Percentiles rank a stretch among this genome's conserved stretches.
Conservation (phyloP, 2,329 filamentous ascomycete genomes). For the Pseudogymnoascus sp. region DNA sequence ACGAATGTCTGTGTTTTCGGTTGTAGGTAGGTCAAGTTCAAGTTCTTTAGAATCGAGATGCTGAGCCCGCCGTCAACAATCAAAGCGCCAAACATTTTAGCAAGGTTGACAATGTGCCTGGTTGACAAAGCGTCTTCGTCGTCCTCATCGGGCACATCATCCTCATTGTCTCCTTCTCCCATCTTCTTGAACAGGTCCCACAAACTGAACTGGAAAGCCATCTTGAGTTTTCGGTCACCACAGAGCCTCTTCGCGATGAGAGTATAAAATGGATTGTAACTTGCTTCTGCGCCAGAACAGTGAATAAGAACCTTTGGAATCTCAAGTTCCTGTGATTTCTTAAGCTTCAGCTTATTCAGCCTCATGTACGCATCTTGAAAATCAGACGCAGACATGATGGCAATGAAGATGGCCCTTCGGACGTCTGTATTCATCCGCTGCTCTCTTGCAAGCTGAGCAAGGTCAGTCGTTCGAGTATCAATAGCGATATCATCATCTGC, state of each 20-base stretch:
- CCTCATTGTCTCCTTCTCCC: slow-evolving; percentile 57
- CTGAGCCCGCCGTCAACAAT: slow-evolving; percentile 50
- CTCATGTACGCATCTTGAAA: slow-evolving; percentile 75
- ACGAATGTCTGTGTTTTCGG: slow-evolving; percentile 68
- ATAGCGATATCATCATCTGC: neutral
- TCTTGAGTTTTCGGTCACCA: slow-evolving; percentile 62
- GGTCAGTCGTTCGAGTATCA: slow-evolving; percentile 23
- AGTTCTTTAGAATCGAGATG: slow-evolving; percentile 54
- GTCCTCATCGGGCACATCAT: slow-evolving; percentile 57
- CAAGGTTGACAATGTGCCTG: slow-evolving; percentile 56
- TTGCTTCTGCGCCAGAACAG: slow-evolving; percentile 71
- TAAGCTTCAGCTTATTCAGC: slow-evolving; percentile 72
- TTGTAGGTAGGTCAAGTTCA: slow-evolving; percentile 73
- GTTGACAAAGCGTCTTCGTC: slow-evolving; percentile 42
- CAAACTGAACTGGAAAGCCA: slow-evolving; percentile 78
- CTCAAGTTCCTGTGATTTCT: slow-evolving; percentile 76
- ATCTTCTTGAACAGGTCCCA: slow-evolving; percentile 80
- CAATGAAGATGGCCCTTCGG: slow-evolving; percentile 70
- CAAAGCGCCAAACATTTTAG: slow-evolving; percentile 55
- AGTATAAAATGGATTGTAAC: slow-evolving; percentile 90
- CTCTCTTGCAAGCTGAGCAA: slow-evolving; percentile 29
- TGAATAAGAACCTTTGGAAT: slow-evolving; percentile 82
- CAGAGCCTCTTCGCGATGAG: slow-evolving; percentile 74
- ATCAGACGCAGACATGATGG: slow-evolving; percentile 77
- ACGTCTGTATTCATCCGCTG: slow-evolving; percentile 32